phyloP scores from a whole-genome alignment of 2,329 filamentous ascomycete genomes.

The Beauveria asiatica region DNA sequence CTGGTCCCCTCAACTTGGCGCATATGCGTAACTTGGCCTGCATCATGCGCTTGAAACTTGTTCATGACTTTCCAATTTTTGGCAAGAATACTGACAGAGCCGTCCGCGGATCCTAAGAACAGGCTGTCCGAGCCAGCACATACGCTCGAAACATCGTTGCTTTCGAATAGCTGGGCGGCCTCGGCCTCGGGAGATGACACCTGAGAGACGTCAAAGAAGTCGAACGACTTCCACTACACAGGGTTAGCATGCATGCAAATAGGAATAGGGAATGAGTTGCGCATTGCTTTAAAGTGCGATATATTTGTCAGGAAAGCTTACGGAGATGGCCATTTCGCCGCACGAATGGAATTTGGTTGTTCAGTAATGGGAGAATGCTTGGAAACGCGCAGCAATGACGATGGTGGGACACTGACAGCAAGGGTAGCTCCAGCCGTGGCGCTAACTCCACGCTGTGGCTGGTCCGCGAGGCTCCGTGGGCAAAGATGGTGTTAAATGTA shows the following conservation, averaged over 20 bases:
- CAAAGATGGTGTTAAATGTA: no score
- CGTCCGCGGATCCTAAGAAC: slow-evolving; percentile 80
- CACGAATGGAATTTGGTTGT: slow-evolving; percentile 1
- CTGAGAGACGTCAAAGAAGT: slow-evolving; percentile 94
- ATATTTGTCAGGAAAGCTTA: neutral
- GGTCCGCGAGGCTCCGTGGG: no score
- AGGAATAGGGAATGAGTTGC: no score
- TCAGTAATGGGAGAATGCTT: neutral
- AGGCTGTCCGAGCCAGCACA: slow-evolving; percentile 83
- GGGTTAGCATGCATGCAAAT: neutral
- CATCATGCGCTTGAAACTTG: slow-evolving; percentile 79
- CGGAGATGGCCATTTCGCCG: slow-evolving; percentile 19
- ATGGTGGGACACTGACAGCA: slow-evolving; percentile 2
- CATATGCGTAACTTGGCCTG: slow-evolving; percentile 78
- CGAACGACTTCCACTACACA: slow-evolving; percentile 90
- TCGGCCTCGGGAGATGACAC: slow-evolving; percentile 75
- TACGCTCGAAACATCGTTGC: slow-evolving; percentile 73
- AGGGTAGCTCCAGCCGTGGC: slow-evolving; percentile 9
- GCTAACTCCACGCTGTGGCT: neutral
- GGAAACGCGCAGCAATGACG: slow-evolving; percentile 7
- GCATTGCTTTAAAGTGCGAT: neutral
- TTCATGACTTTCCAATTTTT: slow-evolving; percentile 78
- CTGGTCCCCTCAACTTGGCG: slow-evolving; percentile 84
- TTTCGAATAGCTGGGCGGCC: slow-evolving; percentile 69
- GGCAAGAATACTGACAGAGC: slow-evolving; percentile 79